Evolutionary conservation across 2,329 filamentous ascomycete species (phyloP), one percentile per base, ranked within the genome.

Genomic region (Aspergillus japonicus): DNA sequence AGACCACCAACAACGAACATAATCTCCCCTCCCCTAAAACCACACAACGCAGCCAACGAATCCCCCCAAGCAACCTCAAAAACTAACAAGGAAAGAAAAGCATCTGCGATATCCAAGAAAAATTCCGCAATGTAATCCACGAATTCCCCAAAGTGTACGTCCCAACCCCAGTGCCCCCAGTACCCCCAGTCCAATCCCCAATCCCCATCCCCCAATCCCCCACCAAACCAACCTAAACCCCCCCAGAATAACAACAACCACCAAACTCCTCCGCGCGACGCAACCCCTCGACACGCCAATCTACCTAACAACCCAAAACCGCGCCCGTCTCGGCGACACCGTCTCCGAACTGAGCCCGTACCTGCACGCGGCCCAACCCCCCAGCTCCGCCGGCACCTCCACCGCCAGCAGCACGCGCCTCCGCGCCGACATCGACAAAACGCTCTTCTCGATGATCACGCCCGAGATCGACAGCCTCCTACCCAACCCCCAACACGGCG

Each of bases 61-160:
- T 23, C 23, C 23, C 2, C 23, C 23, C 23, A 23, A 23, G 2
- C 23, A 23, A 29, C 7, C 26, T 8, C 26, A 10, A 60, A 47
- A 23, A 44, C 8, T 39, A 47, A 62, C 33, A 31, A 57, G 21
- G 23, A 23, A 54, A 12, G 29, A 7, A 48, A 63, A 97, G 93
- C 71, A 86, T 98, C 73, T 98, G 94, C 80, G 94, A 98, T 72
- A 83, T 98, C 64, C 94, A 98, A 79, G 94, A 97, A 68, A 96
- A 92, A 76, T 98, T 98, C 78, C 86, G 91, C 62, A 81, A 82
- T 8, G 89, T 88, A 58, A 96, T 98, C 69, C 85, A 89, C 78
- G 88, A 96, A 72, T 97, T 93, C 72, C 85, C 91, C 64, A 92
- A 90, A 73, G 84, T 97, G 87, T 91, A 81, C 60, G 80, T 73